Conservation (phyloP, 2,329 filamentous ascomycete genomes). For the Amauroascus niger region DNA sequence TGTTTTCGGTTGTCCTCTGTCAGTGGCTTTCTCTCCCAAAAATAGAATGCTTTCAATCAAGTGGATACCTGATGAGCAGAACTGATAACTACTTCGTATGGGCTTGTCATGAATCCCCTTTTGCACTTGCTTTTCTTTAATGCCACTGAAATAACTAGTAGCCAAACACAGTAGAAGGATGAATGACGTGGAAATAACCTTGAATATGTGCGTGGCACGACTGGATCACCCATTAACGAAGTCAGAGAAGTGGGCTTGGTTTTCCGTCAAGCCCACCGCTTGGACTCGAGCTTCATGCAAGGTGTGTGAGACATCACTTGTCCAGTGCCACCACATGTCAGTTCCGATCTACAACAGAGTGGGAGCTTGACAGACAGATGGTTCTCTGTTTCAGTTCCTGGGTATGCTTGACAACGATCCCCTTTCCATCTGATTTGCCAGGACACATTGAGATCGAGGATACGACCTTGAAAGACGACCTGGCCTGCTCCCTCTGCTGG, state of each 20-base stretch:
- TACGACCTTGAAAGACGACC: constrained; percentile 1
- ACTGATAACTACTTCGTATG: neutral
- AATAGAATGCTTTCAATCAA: neutral
- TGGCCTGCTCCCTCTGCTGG: neutral
- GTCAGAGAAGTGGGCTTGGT: too few relatives aligned
- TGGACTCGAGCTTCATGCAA: neutral
- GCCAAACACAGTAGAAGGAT: neutral
- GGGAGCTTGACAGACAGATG: neutral
- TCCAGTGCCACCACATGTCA: constrained; percentile 8
- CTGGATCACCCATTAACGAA: too few relatives aligned
- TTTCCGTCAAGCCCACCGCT: too few relatives aligned
- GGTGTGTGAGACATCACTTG: constrained; percentile 5
- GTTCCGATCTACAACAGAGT: neutral
- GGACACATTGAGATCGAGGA: neutral
- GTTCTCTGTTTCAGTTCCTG: neutral
- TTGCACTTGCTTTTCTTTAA: too few relatives aligned
- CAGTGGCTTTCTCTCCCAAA: neutral
- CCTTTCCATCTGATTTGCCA: neutral
- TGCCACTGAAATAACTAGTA: neutral
- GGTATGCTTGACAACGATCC: neutral
- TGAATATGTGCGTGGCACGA: neutral
- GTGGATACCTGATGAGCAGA: neutral
- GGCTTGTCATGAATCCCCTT: too few relatives aligned
- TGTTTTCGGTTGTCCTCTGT: neutral
- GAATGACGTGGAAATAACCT: neutral